Percentiles rank a stretch among this genome's conserved stretches.
Evolutionary conservation across 805 yeast genomes (phyloP).

Genomic region (Yueomyces sp.): DNA sequence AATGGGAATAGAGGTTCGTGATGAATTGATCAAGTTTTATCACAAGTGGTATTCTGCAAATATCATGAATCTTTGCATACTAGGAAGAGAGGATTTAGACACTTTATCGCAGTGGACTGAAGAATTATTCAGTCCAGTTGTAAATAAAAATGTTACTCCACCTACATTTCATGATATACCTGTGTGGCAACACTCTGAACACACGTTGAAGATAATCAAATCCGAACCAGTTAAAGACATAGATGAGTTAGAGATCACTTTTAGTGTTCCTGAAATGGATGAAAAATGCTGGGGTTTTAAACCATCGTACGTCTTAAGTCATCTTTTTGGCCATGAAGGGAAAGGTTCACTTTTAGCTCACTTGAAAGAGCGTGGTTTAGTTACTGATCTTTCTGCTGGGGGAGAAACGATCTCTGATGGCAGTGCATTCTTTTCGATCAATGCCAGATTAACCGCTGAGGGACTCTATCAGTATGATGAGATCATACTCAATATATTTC

Average conservation of each 20-base stretch:
- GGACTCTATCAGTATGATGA: constrained; percentile 57
- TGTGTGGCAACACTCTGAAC: constrained; percentile 36
- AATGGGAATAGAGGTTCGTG: constrained; percentile 61
- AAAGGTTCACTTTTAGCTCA: constrained; percentile 66
- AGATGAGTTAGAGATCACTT: constrained; percentile 51
- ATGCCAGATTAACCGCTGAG: constrained; percentile 58
- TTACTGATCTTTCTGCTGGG: constrained; percentile 66
- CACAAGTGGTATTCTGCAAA: constrained; percentile 65
- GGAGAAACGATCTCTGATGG: constrained; percentile 52
- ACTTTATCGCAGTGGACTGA: constrained; percentile 59
- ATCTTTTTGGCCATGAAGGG: constrained; percentile 86
- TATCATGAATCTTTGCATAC: constrained; percentile 75
- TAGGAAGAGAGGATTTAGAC: constrained; percentile 72
- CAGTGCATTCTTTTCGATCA: constrained; percentile 52
- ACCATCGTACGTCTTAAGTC: constrained; percentile 63
- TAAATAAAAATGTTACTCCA: constrained; percentile 28
- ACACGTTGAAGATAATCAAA: constrained; percentile 36
- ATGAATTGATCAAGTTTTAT: constrained; percentile 67
- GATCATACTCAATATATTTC: constrained; percentile 48
- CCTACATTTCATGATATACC: constrained; percentile 27
- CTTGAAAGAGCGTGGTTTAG: constrained; percentile 66
- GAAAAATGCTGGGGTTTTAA: constrained; percentile 49
- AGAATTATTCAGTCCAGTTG: constrained; percentile 49
- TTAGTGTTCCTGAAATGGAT: constrained; percentile 63
- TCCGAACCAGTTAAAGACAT: constrained; percentile 79